phyloP scores from a whole-genome alignment of 2,329 filamentous ascomycete species.

The Calonectria montana region DNA sequence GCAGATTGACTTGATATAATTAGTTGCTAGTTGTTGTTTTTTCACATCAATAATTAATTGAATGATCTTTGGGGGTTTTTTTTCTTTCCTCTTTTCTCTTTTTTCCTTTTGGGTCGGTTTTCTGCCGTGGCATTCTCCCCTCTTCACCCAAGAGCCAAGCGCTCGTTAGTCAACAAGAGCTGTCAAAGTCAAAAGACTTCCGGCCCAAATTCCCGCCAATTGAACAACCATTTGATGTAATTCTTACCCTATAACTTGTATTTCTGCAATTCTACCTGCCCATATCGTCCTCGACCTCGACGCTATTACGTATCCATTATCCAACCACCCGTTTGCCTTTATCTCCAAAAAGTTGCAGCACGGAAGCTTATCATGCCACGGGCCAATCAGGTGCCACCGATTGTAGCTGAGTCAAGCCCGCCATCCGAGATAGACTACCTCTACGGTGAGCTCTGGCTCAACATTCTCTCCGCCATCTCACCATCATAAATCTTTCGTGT shows the following conservation, averaged over 20 bases:
- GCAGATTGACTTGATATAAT: background rate
- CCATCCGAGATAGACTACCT: background rate
- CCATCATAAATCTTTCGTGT: background rate
- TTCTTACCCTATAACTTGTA: background rate
- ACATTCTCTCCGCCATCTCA: constrained; percentile 12
- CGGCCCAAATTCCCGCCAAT: background rate
- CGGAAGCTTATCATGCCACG: background rate
- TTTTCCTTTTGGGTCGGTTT: background rate
- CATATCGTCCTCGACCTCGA: background rate
- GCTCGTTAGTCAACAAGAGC: background rate
- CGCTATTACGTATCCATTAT: constrained; percentile 11
- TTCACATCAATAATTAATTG: background rate
- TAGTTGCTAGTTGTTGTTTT: background rate
- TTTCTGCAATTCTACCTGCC: background rate
- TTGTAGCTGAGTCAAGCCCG: constrained; percentile 13
- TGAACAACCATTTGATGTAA: background rate
- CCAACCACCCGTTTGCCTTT: background rate
- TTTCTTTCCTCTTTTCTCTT: background rate
- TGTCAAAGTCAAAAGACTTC: background rate
- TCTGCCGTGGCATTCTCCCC: background rate
- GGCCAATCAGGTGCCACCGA: background rate
- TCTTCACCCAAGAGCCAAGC: too few species aligned
- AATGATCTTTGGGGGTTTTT: background rate
- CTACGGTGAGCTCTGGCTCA: background rate
- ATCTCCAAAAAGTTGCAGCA: background rate